A percentile compares a stretch with the other conserved stretches of the same genome.
These are phyloP conservation scores for Aspergillus wentii DNA, from an alignment of 495 filamentous ascomycete genomes.

Conservation along the genomic window DNA sequence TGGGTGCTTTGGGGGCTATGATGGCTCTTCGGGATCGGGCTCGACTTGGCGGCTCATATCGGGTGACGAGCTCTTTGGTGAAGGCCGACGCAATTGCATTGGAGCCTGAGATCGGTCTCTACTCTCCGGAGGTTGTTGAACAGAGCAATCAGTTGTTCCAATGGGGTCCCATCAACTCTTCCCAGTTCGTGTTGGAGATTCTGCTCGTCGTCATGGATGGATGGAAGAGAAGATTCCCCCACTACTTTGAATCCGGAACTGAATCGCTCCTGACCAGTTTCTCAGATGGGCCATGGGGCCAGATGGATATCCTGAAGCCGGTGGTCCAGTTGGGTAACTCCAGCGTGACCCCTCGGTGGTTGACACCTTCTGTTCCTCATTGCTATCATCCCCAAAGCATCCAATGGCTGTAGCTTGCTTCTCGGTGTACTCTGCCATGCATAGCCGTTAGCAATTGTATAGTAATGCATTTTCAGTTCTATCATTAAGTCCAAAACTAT, in stretches of 20 bases:
- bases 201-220: constrained; percentile 6
- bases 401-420: constrained; percentile 3
- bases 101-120: constrained; percentile 19
- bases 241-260: constrained; percentile 4
- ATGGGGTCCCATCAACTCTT: constrained; percentile 3
- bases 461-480: no score
- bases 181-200: constrained; percentile 5
- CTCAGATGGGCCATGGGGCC: background rate
- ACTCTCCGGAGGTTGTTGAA: constrained; percentile 31
- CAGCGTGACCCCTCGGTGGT: background rate
- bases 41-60: constrained; percentile 22
- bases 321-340: constrained; percentile 5
- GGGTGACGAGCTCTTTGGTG: constrained; percentile 20
- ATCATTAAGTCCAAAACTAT: no score
- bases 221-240: constrained; percentile 5
- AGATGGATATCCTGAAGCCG: constrained; percentile 8
- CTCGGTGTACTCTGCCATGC: no score
- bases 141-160: constrained; percentile 23
- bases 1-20: constrained; percentile 52
- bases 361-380: constrained; percentile 4
- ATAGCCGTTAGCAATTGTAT: no score
- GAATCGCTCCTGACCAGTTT: constrained; percentile 5
- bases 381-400: constrained; percentile 3
- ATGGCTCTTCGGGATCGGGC: constrained; percentile 30
- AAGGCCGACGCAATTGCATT: constrained; percentile 16